Evolutionary conservation across 306 rosid species (phyloP), one percentile per base, ranked within the genome.

Genomic region (Prunus davidiana): DNA sequence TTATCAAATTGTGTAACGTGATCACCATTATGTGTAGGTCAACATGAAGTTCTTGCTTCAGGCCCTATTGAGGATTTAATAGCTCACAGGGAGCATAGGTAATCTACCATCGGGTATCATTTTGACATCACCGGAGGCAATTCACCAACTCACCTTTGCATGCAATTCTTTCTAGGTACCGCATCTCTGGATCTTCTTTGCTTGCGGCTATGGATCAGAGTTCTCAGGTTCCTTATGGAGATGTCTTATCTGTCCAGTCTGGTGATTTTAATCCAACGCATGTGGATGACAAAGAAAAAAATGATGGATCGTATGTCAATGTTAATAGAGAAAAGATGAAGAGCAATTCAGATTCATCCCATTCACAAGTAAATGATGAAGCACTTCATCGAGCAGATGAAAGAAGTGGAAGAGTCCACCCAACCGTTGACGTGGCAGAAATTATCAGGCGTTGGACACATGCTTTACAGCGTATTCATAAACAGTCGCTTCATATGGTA

Each of bases 151-250:
- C 76, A 72, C 78, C 22, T 78, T 60, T 56, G 74, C 25, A 78
- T 74, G n/a, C 76, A 78, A 73, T 81, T 66, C 45, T 57, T 61
- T 69, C 78, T 80, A 96, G 99, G 93, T 96, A 96, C 70, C 98
- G 99, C 64, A 96, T 96, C 77, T 92, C 99, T 84, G 99, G 98
- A 78, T 89, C 99, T 74, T 88, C 98, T 86, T 85, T 96, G 85
- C 99, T 91, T 84, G 98, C 99, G 20, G 98, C 99, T 57, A 93
- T 96, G 99, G 97, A 96, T 84, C 98, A 92, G 89, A 96, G 99
- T 91, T 91, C 99, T 76, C 93, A 90, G 86, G 84, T 85, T 82
- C 87, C 98, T 74, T 84, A 83, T 79, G 84, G 93, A 8, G 95
- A 94, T 75, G 86, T 78, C 66, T 82, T 82, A 76, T 75, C 93